phyloP scores from a whole-genome alignment of 2,329 filamentous ascomycete genomes.

The Arthrobotrys conoides region DNA sequence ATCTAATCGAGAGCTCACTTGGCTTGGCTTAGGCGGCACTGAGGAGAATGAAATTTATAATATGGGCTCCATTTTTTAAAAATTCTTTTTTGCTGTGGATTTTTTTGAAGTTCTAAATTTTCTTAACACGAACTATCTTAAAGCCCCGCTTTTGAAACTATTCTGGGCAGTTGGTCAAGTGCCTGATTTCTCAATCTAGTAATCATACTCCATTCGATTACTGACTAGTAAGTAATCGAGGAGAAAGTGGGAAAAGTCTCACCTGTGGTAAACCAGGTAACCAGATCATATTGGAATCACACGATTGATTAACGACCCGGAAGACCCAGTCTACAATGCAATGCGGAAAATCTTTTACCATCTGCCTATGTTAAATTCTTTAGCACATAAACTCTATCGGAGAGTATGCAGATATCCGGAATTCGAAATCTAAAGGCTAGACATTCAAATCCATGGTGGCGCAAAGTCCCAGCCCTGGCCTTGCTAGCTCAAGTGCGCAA shows the following conservation, averaged over 20 bases:
- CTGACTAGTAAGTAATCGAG: background rate
- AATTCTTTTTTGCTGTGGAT: background rate
- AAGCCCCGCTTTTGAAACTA: background rate
- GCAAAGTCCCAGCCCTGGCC: background rate
- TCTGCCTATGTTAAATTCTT: background rate
- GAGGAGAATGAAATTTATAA: conserved; percentile 1
- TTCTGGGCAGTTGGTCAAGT: conserved; percentile 11
- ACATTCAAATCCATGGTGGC: background rate
- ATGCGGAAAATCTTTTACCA: background rate
- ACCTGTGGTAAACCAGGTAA: background rate
- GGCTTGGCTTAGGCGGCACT: conserved; percentile 4
- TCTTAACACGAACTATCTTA: background rate
- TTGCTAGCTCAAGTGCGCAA: background rate
- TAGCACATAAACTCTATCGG: background rate
- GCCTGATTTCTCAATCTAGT: conserved; percentile 10
- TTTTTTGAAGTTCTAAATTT: background rate
- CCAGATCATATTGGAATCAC: background rate
- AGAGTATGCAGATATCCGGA: background rate
- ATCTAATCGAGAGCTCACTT: conserved; percentile 28
- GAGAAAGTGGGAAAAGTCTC: background rate
- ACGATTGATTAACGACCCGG: conserved; percentile 3
- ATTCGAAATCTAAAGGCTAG: background rate
- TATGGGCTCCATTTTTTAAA: background rate
- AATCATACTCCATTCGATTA: background rate
- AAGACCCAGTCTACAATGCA: background rate